Evolutionary conservation across 805 yeast genomes (phyloP).

Genomic region (Yarrowia bubula): DNA sequence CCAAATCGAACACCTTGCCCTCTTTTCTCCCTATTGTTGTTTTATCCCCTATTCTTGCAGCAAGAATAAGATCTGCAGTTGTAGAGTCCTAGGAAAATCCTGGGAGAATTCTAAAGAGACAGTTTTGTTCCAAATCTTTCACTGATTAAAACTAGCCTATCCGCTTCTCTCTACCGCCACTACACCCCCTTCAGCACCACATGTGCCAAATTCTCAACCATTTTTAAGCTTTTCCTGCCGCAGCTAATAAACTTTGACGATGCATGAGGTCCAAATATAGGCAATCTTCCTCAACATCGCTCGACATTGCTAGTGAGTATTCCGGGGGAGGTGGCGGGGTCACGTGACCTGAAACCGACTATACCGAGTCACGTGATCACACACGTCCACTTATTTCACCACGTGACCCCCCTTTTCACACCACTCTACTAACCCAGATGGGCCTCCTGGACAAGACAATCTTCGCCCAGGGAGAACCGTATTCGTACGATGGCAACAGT

Average conservation of each 20-base stretch:
- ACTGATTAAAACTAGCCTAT: not conserved
- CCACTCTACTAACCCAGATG: constrained; percentile 17
- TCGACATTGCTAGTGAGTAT: constrained; percentile 16
- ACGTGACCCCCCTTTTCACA: no score
- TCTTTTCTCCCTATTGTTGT: no score
- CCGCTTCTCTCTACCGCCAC: not conserved
- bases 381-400: no score
- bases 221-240: not conserved
- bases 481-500: constrained; percentile 7
- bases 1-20: no score
- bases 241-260: not conserved
- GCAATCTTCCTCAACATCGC: not conserved
- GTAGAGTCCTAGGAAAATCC: no score
- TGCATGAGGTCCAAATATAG: constrained; percentile 3
- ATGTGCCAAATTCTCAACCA: not conserved
- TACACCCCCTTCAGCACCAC: not conserved
- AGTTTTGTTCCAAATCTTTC: not conserved
- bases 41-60: no score
- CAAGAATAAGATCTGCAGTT: no score
- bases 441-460: constrained; percentile 20
- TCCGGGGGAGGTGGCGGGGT: not conserved
- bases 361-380: no score
- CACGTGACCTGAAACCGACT: not conserved
- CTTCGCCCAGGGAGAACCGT: constrained; percentile 7
- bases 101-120: not conserved